Percentiles rank a stretch among this genome's conserved stretches.
These are phyloP conservation scores for Apiotrichum sp. DNA, from an alignment of 1,284 basidiomycete species.

Conservation along the genomic window DNA sequence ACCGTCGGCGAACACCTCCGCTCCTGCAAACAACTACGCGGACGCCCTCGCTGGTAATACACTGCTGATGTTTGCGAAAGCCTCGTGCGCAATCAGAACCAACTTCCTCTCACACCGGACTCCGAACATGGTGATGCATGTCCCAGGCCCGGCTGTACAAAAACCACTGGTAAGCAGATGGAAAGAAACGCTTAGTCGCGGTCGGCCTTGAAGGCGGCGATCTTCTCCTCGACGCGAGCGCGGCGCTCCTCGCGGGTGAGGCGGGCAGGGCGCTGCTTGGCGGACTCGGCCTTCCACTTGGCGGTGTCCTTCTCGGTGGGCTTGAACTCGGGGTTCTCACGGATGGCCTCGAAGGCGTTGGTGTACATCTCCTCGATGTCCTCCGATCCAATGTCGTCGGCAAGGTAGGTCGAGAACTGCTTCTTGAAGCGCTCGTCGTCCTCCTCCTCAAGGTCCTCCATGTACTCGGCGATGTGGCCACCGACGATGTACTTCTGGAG, in stretches of 20 bases:
- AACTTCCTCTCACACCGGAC: not conserved
- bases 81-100: no score
- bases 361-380: conserved; percentile 97
- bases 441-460: conserved; percentile 99
- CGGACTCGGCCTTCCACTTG: conserved; percentile 85
- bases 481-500: conserved; percentile 98
- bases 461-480: conserved; percentile 98
- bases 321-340: conserved; percentile 87
- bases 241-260: conserved; percentile 75
- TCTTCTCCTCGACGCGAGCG: conserved; percentile 71
- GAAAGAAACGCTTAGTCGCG: conserved; percentile 23
- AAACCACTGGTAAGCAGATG: not conserved
- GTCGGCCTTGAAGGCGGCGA: conserved; percentile 72
- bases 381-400: conserved; percentile 89
- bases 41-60: no score
- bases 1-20: no score
- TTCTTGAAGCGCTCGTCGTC: conserved; percentile 99
- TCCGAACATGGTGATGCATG: conserved; percentile 11
- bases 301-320: conserved; percentile 77
- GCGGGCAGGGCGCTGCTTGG: conserved; percentile 65
- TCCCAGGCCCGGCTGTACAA: conserved; percentile 4
- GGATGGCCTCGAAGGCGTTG: conserved; percentile 85
- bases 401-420: conserved; percentile 93
- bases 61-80: no score
- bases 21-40: no score